These are phyloP conservation scores for Drosera capensis DNA, from an alignment of 148 eudicot genomes.

Conservation along the genomic window DNA sequence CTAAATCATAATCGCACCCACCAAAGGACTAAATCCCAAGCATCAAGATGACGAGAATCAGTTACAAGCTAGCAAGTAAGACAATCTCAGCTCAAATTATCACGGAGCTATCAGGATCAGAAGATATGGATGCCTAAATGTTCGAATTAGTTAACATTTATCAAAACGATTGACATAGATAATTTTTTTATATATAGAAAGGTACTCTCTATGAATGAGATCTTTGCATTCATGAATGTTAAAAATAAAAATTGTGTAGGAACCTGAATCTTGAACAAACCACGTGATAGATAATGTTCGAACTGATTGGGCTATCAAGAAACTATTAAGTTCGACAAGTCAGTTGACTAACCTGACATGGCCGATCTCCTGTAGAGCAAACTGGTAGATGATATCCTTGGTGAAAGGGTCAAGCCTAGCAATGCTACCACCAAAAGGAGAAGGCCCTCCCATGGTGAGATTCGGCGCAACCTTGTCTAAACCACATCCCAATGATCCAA, in stretches of 20 bases:
- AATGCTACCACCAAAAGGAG: conserved; percentile 36
- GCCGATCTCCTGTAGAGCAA: conserved; percentile 66
- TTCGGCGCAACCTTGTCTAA: conserved; percentile 38
- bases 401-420: conserved; percentile 47
- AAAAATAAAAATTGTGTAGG: background rate
- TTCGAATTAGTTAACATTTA: background rate
- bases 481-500: conserved; percentile 54
- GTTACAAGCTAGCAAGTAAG: too few species aligned
- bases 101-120: too few species aligned
- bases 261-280: too few species aligned
- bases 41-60: too few species aligned
- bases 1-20: background rate
- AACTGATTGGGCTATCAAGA: background rate
- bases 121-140: background rate
- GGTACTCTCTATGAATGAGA: too few species aligned
- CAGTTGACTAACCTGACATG: conserved; percentile 41
- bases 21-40: too few species aligned
- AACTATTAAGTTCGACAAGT: background rate
- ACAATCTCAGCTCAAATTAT: too few species aligned
- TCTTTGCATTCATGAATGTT: background rate
- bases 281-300: too few species aligned
- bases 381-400: conserved; percentile 49
- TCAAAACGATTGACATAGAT: background rate
- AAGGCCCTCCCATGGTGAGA: conserved; percentile 46
- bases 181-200: too few species aligned